Conservation (phyloP, 2,329 filamentous ascomycete genomes). For the Claviceps sp. region DNA sequence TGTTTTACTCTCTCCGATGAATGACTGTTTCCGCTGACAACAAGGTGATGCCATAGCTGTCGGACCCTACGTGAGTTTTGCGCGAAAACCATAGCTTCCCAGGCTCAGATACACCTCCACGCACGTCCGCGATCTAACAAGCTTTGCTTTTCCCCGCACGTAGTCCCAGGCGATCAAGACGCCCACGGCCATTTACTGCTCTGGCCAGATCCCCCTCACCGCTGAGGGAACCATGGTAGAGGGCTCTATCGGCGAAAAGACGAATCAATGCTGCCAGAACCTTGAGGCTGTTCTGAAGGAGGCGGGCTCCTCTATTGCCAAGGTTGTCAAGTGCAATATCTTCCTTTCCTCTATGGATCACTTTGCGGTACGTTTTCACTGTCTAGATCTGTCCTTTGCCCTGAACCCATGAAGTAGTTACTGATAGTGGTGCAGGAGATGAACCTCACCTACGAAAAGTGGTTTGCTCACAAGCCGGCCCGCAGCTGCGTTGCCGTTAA, state of each 20-base stretch:
- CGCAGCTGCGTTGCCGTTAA: conserved; percentile 84
- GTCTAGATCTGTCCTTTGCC: not conserved
- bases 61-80: conserved; percentile 45
- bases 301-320: conserved; percentile 63
- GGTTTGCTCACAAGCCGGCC: conserved; percentile 74
- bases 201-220: conserved; percentile 59
- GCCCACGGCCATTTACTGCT: conserved; percentile 51
- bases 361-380: conserved; percentile 48
- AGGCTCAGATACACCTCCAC: not conserved
- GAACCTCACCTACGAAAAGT: conserved; percentile 77
- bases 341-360: conserved; percentile 87
- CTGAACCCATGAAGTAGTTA: too few relatives aligned
- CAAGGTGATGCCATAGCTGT: conserved; percentile 29
- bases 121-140: not conserved
- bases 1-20: not conserved
- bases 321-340: conserved; percentile 82
- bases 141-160: not conserved
- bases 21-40: not conserved
- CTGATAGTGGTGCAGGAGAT: conserved; percentile 38
- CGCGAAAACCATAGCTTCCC: not conserved
- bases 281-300: conserved; percentile 71
- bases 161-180: conserved; percentile 57
- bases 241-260: conserved; percentile 51
- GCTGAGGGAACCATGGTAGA: conserved; percentile 41
- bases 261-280: conserved; percentile 55